Evolutionary conservation across 2,329 filamentous ascomycete species (phyloP), one percentile per base, ranked within the genome.

Genomic region (Cladosporium cucumerinum): DNA sequence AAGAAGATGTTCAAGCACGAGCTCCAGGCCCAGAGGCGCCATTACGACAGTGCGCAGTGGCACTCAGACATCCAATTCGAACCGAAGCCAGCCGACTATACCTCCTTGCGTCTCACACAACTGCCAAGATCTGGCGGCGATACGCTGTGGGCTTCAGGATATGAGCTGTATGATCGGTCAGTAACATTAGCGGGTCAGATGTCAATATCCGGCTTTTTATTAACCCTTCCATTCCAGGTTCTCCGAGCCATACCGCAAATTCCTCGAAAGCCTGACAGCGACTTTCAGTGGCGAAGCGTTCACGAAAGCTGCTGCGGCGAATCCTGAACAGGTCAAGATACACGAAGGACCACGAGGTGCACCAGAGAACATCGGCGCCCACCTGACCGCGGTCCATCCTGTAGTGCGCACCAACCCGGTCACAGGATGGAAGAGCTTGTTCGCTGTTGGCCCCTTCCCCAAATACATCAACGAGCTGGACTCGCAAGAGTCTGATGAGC

Each of bases 71-170:
- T 79, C 28, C 72, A 76, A 4, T 80, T 80, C 57, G 78, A 80
- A 69, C 71, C 73, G 2, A 75, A 75, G 1, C 78, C 78, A 0
- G 78, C 78, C 6, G 78, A 90, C 72, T 90, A 89, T 70, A 82
- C 87, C 0, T 80, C 84, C 0, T 77, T 90, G 21, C 82, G 86
- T 34, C 76, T 89, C 2, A 82, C 81, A 3, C 77, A 85, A 57
- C 75, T 88, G 0, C 87, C 86, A 0, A 78, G 79, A 49, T 85
- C 83, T 0, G 86, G 86, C 25, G 70, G 72, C 39, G 71, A 88
- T 73, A 89, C 88, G 0, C 81, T 90, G 6, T 90, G 87, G 86
- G 87, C 87, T 0, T 87, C 85, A 0, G 86, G 86, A 0, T 89
- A 89, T 71, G 87, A 90, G 69, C 75, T 89, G 14, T 90, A 88